Percentiles rank a stretch among this genome's conserved stretches.
Conservation (phyloP, 1,284 basidiomycete species). For the Mrakiaceae sp. region DNA sequence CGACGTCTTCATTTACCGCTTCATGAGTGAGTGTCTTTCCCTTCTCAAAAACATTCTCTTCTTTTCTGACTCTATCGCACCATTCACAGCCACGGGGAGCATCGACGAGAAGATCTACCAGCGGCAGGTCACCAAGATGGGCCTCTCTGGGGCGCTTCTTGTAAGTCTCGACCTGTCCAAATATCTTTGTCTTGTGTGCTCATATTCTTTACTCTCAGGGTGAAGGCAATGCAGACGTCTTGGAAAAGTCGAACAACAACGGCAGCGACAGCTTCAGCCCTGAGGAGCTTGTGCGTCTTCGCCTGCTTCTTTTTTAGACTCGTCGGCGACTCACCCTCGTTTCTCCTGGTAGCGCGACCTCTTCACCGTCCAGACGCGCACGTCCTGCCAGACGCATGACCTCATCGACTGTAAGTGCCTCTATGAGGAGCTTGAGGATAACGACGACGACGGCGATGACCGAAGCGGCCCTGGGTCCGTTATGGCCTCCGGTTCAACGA, state of each 20-base stretch:
- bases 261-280: slow-evolving; percentile 29
- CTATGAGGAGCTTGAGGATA: slow-evolving; percentile 18
- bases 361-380: slow-evolving; percentile 71
- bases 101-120: slow-evolving; percentile 76
- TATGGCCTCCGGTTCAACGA: too few species aligned
- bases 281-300: slow-evolving; percentile 3
- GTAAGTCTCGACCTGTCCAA: neutral
- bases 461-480: too few species aligned
- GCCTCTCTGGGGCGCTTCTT: slow-evolving; percentile 9
- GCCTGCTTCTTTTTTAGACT: too few species aligned
- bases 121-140: slow-evolving; percentile 16
- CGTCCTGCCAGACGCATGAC: slow-evolving; percentile 78
- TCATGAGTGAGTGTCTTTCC: slow-evolving; percentile 43
- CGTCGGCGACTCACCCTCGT: slow-evolving; percentile 6
- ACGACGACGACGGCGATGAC: slow-evolving; percentile 30
- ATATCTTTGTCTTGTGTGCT: neutral
- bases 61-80: neutral
- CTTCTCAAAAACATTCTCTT: neutral
- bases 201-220: neutral
- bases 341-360: slow-evolving; percentile 49
- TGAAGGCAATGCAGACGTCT: too few species aligned
- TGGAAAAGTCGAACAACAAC: too few species aligned
- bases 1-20: slow-evolving; percentile 84
- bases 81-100: slow-evolving; percentile 45
- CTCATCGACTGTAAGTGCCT: slow-evolving; percentile 61